phyloP scores from a whole-genome alignment of 176 grass and related monocot species.

The Paspalum vaginatum region DNA sequence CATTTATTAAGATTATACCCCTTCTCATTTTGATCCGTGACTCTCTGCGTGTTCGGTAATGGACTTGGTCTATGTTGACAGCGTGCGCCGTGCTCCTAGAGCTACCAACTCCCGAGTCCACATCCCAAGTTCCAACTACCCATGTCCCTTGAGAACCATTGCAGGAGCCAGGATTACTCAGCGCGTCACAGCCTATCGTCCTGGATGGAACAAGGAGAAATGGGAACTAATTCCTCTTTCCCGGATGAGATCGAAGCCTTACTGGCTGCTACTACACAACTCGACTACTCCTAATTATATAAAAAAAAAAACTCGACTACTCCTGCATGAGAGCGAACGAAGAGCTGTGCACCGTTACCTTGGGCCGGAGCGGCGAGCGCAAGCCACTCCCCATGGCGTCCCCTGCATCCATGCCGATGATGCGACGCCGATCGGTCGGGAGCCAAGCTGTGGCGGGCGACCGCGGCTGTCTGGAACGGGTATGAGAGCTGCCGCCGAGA shows the following conservation, averaged over 20 bases:
- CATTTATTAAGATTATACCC: too few relatives aligned
- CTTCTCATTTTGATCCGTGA: too few relatives aligned
- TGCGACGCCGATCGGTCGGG: neutral
- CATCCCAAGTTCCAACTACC: neutral
- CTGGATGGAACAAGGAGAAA: neutral
- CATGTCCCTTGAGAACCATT: neutral
- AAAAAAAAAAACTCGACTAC: too few relatives aligned
- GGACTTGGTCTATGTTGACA: too few relatives aligned
- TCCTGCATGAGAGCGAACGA: neutral
- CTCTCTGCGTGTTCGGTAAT: too few relatives aligned
- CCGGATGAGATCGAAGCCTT: neutral
- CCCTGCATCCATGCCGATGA: constrained; percentile 30
- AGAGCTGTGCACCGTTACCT: constrained; percentile 16
- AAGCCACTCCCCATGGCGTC: constrained; percentile 49
- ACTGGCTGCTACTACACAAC: too few relatives aligned
- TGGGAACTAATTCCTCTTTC: neutral
- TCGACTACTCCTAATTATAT: too few relatives aligned
- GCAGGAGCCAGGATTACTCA: neutral
- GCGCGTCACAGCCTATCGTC: neutral
- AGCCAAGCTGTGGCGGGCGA: neutral
- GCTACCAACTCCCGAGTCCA: neutral
- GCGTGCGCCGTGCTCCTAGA: too few relatives aligned
- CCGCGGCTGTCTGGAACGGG: neutral
- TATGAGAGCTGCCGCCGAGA: neutral
- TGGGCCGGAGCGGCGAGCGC: constrained; percentile 16